Percentiles rank a stretch among this genome's conserved stretches.
Evolutionary conservation across 2,329 filamentous ascomycete species (phyloP).

Genomic region (Botrytis fabae): DNA sequence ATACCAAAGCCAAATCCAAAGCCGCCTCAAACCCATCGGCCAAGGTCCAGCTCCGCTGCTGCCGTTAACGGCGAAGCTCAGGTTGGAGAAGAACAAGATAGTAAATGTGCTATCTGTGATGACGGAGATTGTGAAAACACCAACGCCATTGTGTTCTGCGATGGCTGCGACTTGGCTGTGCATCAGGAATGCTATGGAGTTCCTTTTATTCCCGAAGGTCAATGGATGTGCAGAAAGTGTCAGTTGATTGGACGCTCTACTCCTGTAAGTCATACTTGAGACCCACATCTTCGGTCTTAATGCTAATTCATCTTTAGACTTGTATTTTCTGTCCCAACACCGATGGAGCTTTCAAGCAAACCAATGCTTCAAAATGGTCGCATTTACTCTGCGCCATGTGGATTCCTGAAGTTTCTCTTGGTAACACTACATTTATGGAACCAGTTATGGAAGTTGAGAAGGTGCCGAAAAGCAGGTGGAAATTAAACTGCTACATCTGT

Average conservation of each 20-base stretch:
- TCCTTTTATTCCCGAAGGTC: slow-evolving; percentile 96
- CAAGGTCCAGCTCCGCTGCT: slow-evolving; percentile 88
- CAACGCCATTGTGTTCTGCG: slow-evolving; percentile 98
- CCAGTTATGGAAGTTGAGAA: slow-evolving; percentile 98
- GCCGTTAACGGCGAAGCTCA: slow-evolving; percentile 92
- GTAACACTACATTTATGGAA: slow-evolving; percentile 97
- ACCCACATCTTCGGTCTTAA: background rate
- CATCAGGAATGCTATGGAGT: slow-evolving; percentile 99
- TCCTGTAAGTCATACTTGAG: slow-evolving; percentile 58
- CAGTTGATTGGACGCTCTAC: slow-evolving; percentile 90
- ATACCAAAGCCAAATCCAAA: slow-evolving; percentile 98
- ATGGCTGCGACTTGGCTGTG: slow-evolving; percentile 94
- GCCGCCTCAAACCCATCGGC: slow-evolving; percentile 89
- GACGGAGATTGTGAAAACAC: slow-evolving; percentile 99
- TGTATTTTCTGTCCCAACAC: slow-evolving; percentile 99
- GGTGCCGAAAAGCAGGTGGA: slow-evolving; percentile 93
- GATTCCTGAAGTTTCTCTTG: slow-evolving; percentile 95
- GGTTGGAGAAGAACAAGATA: slow-evolving; percentile 90
- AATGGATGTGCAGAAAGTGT: slow-evolving; percentile 97
- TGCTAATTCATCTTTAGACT: slow-evolving; percentile 52
- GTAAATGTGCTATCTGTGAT: slow-evolving; percentile 95
- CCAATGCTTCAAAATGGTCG: slow-evolving; percentile 93
- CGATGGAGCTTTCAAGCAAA: slow-evolving; percentile 97
- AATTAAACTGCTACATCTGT: slow-evolving; percentile 92
- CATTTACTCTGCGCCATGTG: slow-evolving; percentile 96